Evolutionary conservation across 208 protist species (phyloP).

Genomic region (Trypanosoma rangeli): DNA sequence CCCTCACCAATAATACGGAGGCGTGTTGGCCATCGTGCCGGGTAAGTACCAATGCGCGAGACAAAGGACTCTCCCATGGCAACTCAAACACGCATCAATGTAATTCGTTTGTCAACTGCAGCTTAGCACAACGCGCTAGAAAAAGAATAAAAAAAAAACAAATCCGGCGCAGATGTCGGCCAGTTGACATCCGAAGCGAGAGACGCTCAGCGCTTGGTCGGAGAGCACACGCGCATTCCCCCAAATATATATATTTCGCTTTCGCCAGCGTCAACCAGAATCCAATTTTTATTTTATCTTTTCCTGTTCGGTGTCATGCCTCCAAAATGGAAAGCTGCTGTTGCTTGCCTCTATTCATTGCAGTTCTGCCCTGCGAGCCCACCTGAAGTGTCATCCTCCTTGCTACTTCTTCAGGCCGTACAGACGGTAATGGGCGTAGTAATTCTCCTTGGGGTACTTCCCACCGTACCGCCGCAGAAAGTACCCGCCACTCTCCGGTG

Average conservation of each 20-base stretch:
- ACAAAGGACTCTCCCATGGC: not conserved
- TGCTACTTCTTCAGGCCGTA: conserved; percentile 44
- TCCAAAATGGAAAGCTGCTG: not conserved
- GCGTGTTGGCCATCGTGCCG: not conserved
- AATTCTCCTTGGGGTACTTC: conserved; percentile 45
- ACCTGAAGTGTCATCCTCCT: conserved; percentile 14
- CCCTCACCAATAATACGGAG: not conserved
- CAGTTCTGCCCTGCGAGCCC: not conserved
- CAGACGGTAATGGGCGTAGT: conserved; percentile 72
- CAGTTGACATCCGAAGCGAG: not conserved
- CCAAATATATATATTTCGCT: no score
- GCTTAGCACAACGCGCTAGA: not conserved
- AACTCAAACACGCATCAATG: not conserved
- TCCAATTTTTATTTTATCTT: not conserved
- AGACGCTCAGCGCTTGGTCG: not conserved
- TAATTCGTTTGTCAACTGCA: not conserved
- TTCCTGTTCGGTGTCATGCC: not conserved
- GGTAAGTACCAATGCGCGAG: not conserved
- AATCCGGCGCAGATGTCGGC: not conserved
- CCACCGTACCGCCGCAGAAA: conserved; percentile 75
- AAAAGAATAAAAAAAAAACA: not conserved
- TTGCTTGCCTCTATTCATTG: not conserved
- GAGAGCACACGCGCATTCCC: not conserved
- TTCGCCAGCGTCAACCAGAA: no score
- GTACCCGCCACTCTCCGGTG: conserved; percentile 45